These are phyloP conservation scores for Areca catechu DNA, from an alignment of 176 grass and related monocot species.

Conservation along the genomic window DNA sequence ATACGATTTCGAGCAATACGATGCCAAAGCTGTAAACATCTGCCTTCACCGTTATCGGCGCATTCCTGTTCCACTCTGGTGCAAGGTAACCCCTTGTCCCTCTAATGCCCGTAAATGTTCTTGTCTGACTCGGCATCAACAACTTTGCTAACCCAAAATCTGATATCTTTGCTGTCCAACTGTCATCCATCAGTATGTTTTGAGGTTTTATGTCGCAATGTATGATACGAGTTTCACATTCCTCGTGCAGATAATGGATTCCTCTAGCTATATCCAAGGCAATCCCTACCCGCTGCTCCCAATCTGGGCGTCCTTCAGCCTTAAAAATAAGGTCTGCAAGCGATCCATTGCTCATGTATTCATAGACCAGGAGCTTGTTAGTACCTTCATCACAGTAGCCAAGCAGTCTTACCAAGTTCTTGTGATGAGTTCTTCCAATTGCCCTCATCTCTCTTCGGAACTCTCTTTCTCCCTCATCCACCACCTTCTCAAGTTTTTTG, in stretches of 20 bases:
- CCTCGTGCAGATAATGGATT: slow-evolving; percentile 40
- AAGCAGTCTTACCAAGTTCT: too few relatives aligned
- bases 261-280: too few relatives aligned
- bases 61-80: slow-evolving; percentile 28
- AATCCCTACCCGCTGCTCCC: too few relatives aligned
- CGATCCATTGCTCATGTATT: too few relatives aligned
- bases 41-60: slow-evolving; percentile 28
- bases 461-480: too few relatives aligned
- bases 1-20: slow-evolving; percentile 38
- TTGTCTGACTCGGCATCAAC: slow-evolving; percentile 25
- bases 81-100: slow-evolving; percentile 44
- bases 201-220: slow-evolving; percentile 55
- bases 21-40: slow-evolving; percentile 57
- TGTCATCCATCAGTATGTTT: slow-evolving; percentile 44
- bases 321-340: too few relatives aligned
- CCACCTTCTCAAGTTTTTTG: too few relatives aligned
- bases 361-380: too few relatives aligned
- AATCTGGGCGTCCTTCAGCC: too few relatives aligned
- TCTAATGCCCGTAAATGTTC: slow-evolving; percentile 31
- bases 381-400: too few relatives aligned
- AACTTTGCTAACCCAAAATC: slow-evolving; percentile 55
- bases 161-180: slow-evolving; percentile 33
- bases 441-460: too few relatives aligned
- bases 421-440: too few relatives aligned
- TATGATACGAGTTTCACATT: slow-evolving; percentile 24